Evolutionary conservation across 2,329 filamentous ascomycete genomes (phyloP).

Genomic region (Trematosphaeria pertusa): DNA sequence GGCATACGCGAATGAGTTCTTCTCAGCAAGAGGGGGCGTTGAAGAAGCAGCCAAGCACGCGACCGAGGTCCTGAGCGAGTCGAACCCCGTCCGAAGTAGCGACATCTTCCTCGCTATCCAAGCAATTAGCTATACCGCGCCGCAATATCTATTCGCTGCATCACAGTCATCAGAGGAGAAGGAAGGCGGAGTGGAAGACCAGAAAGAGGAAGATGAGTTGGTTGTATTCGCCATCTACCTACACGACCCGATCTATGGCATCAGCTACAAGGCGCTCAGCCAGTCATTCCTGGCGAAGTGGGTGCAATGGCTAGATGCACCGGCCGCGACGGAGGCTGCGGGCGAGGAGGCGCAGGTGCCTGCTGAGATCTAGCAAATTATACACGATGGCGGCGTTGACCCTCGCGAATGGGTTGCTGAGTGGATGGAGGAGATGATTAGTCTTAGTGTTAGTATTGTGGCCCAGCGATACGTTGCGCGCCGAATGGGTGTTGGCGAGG

Average conservation of each 20-base stretch:
- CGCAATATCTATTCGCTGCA: constrained; percentile 71
- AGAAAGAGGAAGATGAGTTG: constrained; percentile 68
- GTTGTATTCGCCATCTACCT: constrained; percentile 80
- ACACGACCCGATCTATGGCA: constrained; percentile 88
- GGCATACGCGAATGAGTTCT: constrained; percentile 85
- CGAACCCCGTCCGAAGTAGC: constrained; percentile 88
- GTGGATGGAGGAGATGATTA: constrained; percentile 91
- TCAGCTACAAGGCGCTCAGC: constrained; percentile 82
- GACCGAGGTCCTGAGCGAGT: constrained; percentile 78
- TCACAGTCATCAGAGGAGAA: constrained; percentile 61
- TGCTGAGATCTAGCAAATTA: constrained; percentile 85
- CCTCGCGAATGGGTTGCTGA: constrained; percentile 97
- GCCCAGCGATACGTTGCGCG: constrained; percentile 94
- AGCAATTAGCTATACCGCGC: constrained; percentile 72
- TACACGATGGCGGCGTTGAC: constrained; percentile 77
- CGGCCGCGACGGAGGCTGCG: constrained; percentile 34
- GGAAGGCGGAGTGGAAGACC: constrained; percentile 59
- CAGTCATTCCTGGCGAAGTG: constrained; percentile 85
- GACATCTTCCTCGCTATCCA: constrained; percentile 97
- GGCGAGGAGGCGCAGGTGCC: constrained; percentile 67
- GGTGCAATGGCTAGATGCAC: constrained; percentile 86
- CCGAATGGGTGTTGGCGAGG: constrained; percentile 94
- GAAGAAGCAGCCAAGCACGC: constrained; percentile 81
- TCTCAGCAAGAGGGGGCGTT: constrained; percentile 76
- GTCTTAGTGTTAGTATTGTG: constrained; percentile 79